Evolutionary conservation across 169 alveolate species (phyloP), one percentile per base, ranked within the genome.

Genomic region (Condylostoma magnum): DNA sequence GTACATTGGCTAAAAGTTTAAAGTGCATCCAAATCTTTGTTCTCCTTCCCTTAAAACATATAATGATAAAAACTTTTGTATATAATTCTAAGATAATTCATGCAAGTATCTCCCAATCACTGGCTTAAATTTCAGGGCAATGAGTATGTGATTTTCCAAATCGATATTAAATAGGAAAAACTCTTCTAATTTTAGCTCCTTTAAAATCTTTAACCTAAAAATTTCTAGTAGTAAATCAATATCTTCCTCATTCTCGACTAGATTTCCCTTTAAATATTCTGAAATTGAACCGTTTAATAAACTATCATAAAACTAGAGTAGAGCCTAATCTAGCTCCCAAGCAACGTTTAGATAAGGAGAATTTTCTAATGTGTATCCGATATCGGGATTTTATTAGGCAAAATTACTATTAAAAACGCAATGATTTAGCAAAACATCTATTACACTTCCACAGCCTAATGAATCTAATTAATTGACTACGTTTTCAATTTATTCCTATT

Each of bases 381-480:
- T 83, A 70, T 92, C 97, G 6, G 97, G 97, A 36, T 91, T 94
- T 4, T 88, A 91, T 30, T 51, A 65, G 1, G 93, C 74, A 96
- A 97, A 96, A 2, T 88, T 90, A 22, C 94, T 78, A 69, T 94
- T 91, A 76, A 70, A 84, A 0, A 98, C 97, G 8, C 97, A 92
- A 74, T 96, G 99, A 75, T 96, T 96, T 18, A 94, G 75, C 10
- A 96, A 97, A 38, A 96, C 74, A 80, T 96, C 99, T 41, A 91
- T 84, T n/a, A 95, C 79, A 36, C 94, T 81, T n/a, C 91, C 78
- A 20, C 91, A 65, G 3, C 95, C 95, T 55, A 76, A 79, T 31
- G 84, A 84, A 12, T 77, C 80, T 70, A 87, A 85, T 4, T 93
- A 25, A 51, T 52, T 50, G 4, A 95, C 75, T 4, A 82, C 80